phyloP scores from a whole-genome alignment of 345 rosid genomes.

The Populus nigra region DNA sequence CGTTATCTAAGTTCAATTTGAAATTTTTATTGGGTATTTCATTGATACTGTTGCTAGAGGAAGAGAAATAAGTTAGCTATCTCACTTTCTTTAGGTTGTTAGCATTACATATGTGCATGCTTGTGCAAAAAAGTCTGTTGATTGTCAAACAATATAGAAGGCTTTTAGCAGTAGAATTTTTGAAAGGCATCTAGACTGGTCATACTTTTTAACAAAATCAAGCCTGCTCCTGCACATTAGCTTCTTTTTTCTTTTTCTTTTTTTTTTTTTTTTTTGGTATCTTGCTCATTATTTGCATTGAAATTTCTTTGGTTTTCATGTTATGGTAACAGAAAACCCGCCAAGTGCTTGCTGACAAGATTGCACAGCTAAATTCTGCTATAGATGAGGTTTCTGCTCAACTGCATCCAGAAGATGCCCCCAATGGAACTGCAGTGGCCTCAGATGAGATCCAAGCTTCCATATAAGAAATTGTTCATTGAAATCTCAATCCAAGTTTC shows the following conservation, averaged over 20 bases:
- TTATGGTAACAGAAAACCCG: constrained; percentile 38
- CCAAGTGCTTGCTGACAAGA: constrained; percentile 40
- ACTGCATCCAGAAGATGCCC: constrained; percentile 33
- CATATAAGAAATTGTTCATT: neutral
- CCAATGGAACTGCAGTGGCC: constrained; percentile 28
- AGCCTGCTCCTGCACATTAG: neutral
- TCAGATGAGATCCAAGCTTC: constrained; percentile 44
- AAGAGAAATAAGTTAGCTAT: neutral
- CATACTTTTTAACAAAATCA: neutral
- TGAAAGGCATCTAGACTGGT: neutral
- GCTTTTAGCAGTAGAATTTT: neutral
- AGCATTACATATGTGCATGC: neutral
- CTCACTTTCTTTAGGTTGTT: neutral
- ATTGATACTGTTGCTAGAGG: neutral
- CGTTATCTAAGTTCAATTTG: neutral
- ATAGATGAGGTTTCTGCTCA: constrained; percentile 49
- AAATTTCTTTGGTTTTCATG: constrained; percentile 2
- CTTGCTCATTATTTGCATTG: neutral
- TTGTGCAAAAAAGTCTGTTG: neutral
- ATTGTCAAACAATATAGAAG: neutral
- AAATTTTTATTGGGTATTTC: neutral
- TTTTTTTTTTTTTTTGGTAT: no score
- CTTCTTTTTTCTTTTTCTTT: neutral
- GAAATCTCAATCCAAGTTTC: neutral
- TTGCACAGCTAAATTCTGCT: constrained; percentile 46